A percentile compares a stretch with the other conserved stretches of the same genome.
These are phyloP conservation scores for Tricholoma sp. DNA, from an alignment of 768 basidiomycete genomes.

Conservation along the genomic window DNA sequence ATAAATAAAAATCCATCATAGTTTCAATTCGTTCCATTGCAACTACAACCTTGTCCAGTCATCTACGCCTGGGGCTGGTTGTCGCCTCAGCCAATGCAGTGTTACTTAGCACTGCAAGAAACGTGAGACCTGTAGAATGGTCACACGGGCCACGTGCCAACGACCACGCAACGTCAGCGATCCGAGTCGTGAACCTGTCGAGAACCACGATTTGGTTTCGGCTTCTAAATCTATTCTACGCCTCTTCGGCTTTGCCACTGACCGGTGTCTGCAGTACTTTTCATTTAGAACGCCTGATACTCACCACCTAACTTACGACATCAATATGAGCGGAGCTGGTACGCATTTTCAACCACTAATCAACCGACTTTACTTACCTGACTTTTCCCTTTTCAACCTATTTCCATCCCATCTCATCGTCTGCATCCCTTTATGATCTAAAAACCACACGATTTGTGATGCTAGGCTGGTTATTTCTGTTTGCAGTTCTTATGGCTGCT, in stretches of 20 bases:
- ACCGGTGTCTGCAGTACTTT: neutral
- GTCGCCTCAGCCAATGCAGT: no score
- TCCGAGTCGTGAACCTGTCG: neutral
- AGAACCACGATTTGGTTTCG: neutral
- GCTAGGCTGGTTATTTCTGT: conserved; percentile 93
- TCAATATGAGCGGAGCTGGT: conserved; percentile 40
- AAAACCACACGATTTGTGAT: conserved; percentile 5
- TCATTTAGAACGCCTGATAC: neutral
- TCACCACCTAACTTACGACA: neutral
- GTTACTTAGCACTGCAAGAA: no score
- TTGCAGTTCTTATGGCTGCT: conserved; percentile 92
- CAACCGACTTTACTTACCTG: conserved; percentile 4
- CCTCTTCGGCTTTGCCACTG: neutral
- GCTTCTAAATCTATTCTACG: neutral
- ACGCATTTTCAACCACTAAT: conserved; percentile 18
- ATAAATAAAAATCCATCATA: no score
- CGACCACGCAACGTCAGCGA: neutral
- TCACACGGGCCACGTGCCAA: neutral
- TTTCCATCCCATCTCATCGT: neutral
- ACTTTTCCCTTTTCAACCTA: conserved; percentile 1
- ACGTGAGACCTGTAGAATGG: no score
- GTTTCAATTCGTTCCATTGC: no score
- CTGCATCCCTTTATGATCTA: neutral
- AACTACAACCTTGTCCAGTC: no score
- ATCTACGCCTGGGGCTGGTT: no score